Evolutionary conservation across 2,329 filamentous ascomycete species (phyloP).

Genomic region (Pseudocercospora cruenta): DNA sequence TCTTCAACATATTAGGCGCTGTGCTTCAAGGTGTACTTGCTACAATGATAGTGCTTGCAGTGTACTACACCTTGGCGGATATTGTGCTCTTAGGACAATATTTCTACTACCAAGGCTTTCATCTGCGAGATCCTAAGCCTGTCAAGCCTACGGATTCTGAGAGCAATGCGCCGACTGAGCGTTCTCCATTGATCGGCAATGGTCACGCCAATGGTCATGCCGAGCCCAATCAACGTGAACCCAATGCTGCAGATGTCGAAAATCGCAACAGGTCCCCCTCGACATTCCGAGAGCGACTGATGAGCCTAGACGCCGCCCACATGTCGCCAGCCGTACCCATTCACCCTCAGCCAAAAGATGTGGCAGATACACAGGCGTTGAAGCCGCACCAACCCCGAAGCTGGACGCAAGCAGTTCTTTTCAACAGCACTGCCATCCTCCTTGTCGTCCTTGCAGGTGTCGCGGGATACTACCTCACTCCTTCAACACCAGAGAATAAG

Average conservation of each 20-base stretch:
- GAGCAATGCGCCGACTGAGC: slow-evolving; percentile 37
- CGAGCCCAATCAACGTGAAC: slow-evolving; percentile 13
- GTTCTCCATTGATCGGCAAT: slow-evolving; percentile 41
- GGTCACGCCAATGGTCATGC: slow-evolving; percentile 33
- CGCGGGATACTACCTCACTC: slow-evolving; percentile 79
- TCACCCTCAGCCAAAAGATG: slow-evolving; percentile 54
- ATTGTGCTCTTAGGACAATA: slow-evolving; percentile 85
- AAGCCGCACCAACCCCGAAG: slow-evolving; percentile 46
- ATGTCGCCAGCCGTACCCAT: slow-evolving; percentile 84
- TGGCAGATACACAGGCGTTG: slow-evolving; percentile 33
- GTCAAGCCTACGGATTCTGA: slow-evolving; percentile 29
- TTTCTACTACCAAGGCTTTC: slow-evolving; percentile 92
- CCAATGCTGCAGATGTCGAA: slow-evolving; percentile 35
- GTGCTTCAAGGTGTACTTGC: slow-evolving; percentile 88
- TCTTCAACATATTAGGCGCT: slow-evolving; percentile 95
- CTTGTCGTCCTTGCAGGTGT: slow-evolving; percentile 84
- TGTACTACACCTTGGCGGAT: slow-evolving; percentile 76
- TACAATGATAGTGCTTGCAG: slow-evolving; percentile 69
- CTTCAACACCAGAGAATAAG: slow-evolving; percentile 42
- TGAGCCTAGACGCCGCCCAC: slow-evolving; percentile 66
- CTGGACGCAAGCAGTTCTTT: slow-evolving; percentile 59
- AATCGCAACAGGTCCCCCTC: slow-evolving; percentile 36
- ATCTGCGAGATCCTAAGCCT: slow-evolving; percentile 73
- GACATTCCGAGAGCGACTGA: slow-evolving; percentile 53
- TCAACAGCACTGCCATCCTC: slow-evolving; percentile 75